These are phyloP conservation scores for Penicillium cosmopolitanum DNA, from an alignment of 495 filamentous ascomycete genomes.

Conservation along the genomic window DNA sequence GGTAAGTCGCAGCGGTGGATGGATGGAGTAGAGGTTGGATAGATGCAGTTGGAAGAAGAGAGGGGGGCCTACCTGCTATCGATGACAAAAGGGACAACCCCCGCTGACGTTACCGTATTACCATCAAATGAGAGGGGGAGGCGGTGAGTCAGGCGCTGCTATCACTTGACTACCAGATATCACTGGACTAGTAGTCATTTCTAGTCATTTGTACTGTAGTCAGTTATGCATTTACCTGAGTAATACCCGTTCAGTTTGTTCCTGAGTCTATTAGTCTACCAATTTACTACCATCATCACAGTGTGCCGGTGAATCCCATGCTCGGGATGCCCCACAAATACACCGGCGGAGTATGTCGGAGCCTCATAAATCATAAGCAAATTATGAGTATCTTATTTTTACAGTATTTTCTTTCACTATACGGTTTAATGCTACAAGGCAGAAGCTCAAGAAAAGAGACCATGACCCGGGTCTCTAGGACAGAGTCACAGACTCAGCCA, in stretches of 20 bases:
- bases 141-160: constrained; percentile 23
- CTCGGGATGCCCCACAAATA: background rate
- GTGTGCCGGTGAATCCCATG: too few species aligned
- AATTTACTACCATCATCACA: too few species aligned
- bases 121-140: constrained; percentile 47
- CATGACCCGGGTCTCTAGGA: too few species aligned
- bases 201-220: background rate
- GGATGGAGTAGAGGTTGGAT: background rate
- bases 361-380: background rate
- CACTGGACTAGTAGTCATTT: background rate
- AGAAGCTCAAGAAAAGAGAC: too few species aligned
- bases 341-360: constrained; percentile 26
- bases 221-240: background rate
- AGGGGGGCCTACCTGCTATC: constrained; percentile 14
- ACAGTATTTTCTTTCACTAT: too few species aligned
- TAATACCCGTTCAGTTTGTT: too few species aligned
- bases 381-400: too few species aligned
- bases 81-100: constrained; percentile 37
- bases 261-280: background rate
- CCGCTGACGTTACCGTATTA: constrained; percentile 37
- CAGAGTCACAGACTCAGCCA: too few species aligned
- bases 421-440: too few species aligned
- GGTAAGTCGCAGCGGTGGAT: background rate
- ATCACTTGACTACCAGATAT: constrained; percentile 24
- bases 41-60: constrained; percentile 14